Evolutionary conservation across 768 basidiomycete species (phyloP), one percentile per base, ranked within the genome.

Genomic region (Kwoniella mangroviensis): DNA sequence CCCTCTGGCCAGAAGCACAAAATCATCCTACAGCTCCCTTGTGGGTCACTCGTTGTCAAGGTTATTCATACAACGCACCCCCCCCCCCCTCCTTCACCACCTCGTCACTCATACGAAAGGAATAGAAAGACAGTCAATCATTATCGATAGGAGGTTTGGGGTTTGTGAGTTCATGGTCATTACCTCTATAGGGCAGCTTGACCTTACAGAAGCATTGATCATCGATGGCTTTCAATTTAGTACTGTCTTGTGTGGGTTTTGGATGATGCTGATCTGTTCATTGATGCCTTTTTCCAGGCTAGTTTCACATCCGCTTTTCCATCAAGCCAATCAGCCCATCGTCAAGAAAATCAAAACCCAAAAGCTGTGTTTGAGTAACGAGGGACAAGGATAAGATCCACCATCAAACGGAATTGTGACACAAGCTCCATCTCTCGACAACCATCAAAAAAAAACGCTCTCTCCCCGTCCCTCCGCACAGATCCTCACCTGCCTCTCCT

Each of bases 41-140:
- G 45, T 49, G 4, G 22, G 13, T 28, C 56, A 26, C 13, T 40
- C 56, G 56, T 58, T 58, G 56, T 58, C 56, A 58, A 58, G 56
- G 56, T 58, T 58, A 58, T 58, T 41, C 56, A 58, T 58, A 58
- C 56, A 58, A 41, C 56, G 56, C 56, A 13, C 34, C 9, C 34
- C 56, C 45, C 45, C 15, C 15, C 45, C 34, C 9, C 34, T 28
- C 45, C 45, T 49, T 49, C 45, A 49, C 45, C 3, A 15, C 13
- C 45, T 49, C 45, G 45, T 49, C 45, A 49, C 12, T 6, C 13
- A 49, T 7, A 49, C 45, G 34, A 34, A 34, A 34, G 34, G 34
- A 7, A 7, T 7, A 34, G 34, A 1, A 34, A 34, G 6, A 7
- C 45, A 15, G 12, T 49, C 45, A 19, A 49, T 49, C 45, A 17